These are phyloP conservation scores for Leersia perrieri DNA, from an alignment of 176 grass and related monocot species.

Conservation along the genomic window DNA sequence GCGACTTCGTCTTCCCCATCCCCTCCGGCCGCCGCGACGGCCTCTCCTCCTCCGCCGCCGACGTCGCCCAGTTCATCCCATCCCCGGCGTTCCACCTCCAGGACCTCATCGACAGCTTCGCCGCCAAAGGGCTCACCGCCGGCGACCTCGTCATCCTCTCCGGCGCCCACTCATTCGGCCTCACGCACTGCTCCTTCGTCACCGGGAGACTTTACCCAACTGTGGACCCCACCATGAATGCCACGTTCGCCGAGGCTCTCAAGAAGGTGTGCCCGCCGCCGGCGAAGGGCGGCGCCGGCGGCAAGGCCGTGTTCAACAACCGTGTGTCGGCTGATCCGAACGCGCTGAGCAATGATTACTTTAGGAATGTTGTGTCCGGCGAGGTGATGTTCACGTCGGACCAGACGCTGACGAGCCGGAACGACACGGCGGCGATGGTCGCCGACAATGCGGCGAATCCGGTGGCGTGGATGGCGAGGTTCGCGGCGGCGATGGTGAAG, in stretches of 20 bases:
- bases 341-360: conserved; percentile 41
- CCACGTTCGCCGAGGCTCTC: conserved; percentile 15
- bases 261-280: conserved; percentile 21
- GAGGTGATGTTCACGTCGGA: conserved; percentile 53
- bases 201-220: conserved; percentile 47
- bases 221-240: conserved; percentile 36
- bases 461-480: conserved; percentile 27
- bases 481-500: conserved; percentile 43
- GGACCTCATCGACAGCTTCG: conserved; percentile 28
- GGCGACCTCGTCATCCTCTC: conserved; percentile 56
- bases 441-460: conserved; percentile 7
- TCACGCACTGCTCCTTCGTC: conserved; percentile 44
- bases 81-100: conserved; percentile 23
- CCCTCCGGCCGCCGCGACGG: conserved; percentile 60
- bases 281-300: neutral
- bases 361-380: neutral
- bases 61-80: conserved; percentile 24
- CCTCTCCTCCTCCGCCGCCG: neutral
- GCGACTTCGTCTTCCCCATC: conserved; percentile 44
- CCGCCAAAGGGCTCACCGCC: conserved; percentile 22
- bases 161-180: conserved; percentile 60
- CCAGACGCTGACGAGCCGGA: conserved; percentile 23
- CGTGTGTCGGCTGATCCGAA: neutral
- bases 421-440: conserved; percentile 12
- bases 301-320: conserved; percentile 17